A percentile compares a stretch with the other conserved stretches of the same genome.
Conservation (phyloP, 2,329 filamentous ascomycete species). For the Orbilia javanica region DNA sequence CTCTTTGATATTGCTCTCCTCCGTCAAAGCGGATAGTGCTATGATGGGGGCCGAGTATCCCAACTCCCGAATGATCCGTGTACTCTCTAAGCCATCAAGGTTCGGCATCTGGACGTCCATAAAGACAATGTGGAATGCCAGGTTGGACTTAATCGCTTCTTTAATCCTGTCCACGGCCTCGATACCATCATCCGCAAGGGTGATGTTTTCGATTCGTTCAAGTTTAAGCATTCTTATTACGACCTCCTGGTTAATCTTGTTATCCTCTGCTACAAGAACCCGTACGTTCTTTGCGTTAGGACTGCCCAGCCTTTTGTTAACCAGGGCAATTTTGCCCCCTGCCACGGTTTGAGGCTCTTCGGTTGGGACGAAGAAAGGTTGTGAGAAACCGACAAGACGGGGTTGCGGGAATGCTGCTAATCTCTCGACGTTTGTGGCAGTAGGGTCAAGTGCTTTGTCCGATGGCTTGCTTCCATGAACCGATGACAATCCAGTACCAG, state of each 20-base stretch:
- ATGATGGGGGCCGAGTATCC: conserved; percentile 91
- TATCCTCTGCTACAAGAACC: conserved; percentile 89
- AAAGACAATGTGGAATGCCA: conserved; percentile 86
- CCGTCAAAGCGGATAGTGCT: conserved; percentile 87
- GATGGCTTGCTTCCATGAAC: conserved; percentile 4
- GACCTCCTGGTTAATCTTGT: conserved; percentile 75
- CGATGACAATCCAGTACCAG: neutral
- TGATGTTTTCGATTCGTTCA: conserved; percentile 75
- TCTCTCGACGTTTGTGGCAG: conserved; percentile 43
- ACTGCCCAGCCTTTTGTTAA: conserved; percentile 31
- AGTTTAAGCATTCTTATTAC: conserved; percentile 73
- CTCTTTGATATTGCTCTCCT: conserved; percentile 88
- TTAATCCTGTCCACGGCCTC: conserved; percentile 90
- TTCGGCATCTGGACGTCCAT: conserved; percentile 98
- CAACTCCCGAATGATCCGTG: conserved; percentile 83
- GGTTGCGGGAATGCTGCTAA: conserved; percentile 74
- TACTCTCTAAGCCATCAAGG: conserved; percentile 87
- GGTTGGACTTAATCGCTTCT: conserved; percentile 80
- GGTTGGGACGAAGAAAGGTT: conserved; percentile 77
- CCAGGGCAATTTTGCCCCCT: conserved; percentile 33
- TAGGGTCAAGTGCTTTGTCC: conserved; percentile 33
- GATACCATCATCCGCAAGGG: conserved; percentile 85
- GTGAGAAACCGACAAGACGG: conserved; percentile 83
- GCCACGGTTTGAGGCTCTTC: conserved; percentile 4
- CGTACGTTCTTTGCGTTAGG: conserved; percentile 67